Evolutionary conservation across 352 stramenopile species (phyloP), one percentile per base, ranked within the genome.

Genomic region (Pythium insidiosum): DNA sequence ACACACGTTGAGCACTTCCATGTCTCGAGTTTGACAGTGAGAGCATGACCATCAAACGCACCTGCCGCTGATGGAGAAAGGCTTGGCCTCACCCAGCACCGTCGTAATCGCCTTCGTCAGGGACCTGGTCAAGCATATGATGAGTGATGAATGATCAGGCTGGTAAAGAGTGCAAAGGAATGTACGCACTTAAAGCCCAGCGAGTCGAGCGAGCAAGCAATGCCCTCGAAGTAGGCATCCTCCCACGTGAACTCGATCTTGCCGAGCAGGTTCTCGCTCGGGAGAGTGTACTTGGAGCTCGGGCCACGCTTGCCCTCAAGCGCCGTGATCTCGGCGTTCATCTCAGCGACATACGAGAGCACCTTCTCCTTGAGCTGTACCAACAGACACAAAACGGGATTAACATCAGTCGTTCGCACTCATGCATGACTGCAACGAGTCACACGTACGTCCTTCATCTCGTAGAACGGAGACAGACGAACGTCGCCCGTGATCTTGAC

Each of bases 41-140:
- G n/a, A n/a, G n/a, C n/a, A n/a, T n/a, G n/a, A n/a, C n/a, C n/a
- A n/a, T n/a, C n/a, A n/a, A n/a, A n/a, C n/a, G n/a, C n/a, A n/a
- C n/a, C n/a, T 92, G 53, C 89, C 89, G 30, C 79, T 94, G 53
- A 97, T 97, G 20, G 88, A 88, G 53, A 95, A 97, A 12, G 88
- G 89, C 58, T 91, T 89, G 12, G 67, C 72, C 30, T 79, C 61
- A 19, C 84, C 84, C n/a, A 84, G 58, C 6, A 97, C 79, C 11
- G 82, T 53, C 37, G 58, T 61, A 31, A 92, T 95, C 6, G 89
- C 78, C 0, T 75, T 66, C 30, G 71, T 57, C 4, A 97, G 58
- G 25, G 88, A 80, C 39, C 66, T 77, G 38, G 28, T 52, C 28
- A 33, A n/a, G n/a, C n/a, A n/a, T n/a, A n/a, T n/a, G n/a, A n/a